Evolutionary conservation across 805 yeast species (phyloP), one percentile per base, ranked within the genome.

Genomic region (Saccharomycopsis schoenii): DNA sequence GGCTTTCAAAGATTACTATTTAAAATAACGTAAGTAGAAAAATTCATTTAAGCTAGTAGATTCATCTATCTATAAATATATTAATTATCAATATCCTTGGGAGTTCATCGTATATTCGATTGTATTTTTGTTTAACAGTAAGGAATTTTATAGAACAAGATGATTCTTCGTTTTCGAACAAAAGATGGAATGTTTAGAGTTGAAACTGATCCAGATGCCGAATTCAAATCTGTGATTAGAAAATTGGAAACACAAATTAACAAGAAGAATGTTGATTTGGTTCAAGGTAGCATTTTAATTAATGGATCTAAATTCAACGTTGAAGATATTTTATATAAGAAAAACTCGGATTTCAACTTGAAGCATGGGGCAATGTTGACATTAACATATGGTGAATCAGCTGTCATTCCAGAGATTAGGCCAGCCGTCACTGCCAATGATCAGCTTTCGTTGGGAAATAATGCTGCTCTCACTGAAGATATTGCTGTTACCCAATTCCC

Each of bases 121-220:
- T 29, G 6, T 6, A 3, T 29, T 6, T 29, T 29, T 6, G 6
- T 29, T 29, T 29, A 6, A 29, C 34, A 4, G 3, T 29, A 6
- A 29, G 6, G 3, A 29, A 29, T 29, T 29, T 29, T 29, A 29
- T 29, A 29, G 34, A 29, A 29, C 29, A 43, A 47, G 25, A 47
- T 47, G 90, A 81, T 92, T 66, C 74, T 88, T 24, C 77, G 99
- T 68, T 89, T 94, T 73, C 80, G 97, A 68, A 78, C 94, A 36
- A 89, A 83, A 68, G 88, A 88, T 66, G 98, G 98, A 9, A 86
- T 84, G 81, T 83, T 82, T 70, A 80, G 98, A 60, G 79, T 88
- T 41, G 70, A 74, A 29, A 82, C 81, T 36, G 82, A 82, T 29
- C 72, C 76, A 2, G 56, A 67, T 1, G 77, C 76, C 21, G 74